Conservation (phyloP, 257 asterid species). For the Rauvolfia tetraphylla region DNA sequence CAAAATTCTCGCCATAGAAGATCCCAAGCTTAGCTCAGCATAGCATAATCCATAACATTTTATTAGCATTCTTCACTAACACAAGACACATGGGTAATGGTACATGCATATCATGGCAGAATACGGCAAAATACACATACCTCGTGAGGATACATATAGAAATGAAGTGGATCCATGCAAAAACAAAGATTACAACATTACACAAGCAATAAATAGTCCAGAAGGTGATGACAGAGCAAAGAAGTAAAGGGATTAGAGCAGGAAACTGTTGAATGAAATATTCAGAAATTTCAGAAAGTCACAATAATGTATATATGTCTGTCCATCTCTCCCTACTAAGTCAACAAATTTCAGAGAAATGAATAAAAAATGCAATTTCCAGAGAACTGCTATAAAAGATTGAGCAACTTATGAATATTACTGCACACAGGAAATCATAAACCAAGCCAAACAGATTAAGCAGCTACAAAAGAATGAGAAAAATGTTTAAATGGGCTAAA, state of each 20-base stretch:
- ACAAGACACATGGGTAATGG: neutral
- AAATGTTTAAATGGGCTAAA: neutral
- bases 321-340: too few species aligned
- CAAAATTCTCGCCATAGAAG: neutral
- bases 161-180: neutral
- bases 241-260: neutral
- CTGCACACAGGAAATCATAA: too few species aligned
- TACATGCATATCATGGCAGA: neutral
- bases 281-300: neutral
- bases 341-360: too few species aligned
- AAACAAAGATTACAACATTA: neutral
- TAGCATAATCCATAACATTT: neutral
- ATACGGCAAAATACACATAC: neutral
- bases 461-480: neutral
- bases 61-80: neutral
- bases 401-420: too few species aligned
- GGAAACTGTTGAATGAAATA: neutral
- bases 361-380: too few species aligned
- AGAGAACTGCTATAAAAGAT: neutral
- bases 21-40: neutral
- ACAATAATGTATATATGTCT: too few species aligned
- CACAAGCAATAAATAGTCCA: neutral
- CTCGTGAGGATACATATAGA: too few species aligned
- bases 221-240: neutral
- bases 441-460: neutral